A percentile compares a stretch with the other conserved stretches of the same genome.
phyloP scores from a whole-genome alignment of 495 filamentous ascomycete genomes.

The Halenospora varia region DNA sequence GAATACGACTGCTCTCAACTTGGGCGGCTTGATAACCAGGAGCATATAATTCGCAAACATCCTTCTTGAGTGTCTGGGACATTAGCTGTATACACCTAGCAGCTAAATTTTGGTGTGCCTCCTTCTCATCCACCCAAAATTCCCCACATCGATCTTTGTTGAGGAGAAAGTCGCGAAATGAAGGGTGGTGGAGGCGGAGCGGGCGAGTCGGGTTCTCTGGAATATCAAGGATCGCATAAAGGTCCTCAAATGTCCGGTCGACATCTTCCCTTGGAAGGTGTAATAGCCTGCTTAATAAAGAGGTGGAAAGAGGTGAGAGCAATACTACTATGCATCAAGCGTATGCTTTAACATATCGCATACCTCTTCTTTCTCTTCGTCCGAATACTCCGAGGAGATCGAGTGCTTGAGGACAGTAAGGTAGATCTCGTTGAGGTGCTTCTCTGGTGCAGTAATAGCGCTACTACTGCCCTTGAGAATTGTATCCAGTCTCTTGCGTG shows the following conservation, averaged over 20 bases:
- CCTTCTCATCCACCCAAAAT: slow-evolving; percentile 38
- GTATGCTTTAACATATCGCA: slow-evolving; percentile 5
- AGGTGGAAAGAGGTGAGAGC: not conserved
- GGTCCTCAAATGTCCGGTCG: slow-evolving; percentile 20
- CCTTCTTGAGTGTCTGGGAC: slow-evolving; percentile 25
- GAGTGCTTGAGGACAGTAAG: slow-evolving; percentile 4
- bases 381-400: slow-evolving; percentile 4
- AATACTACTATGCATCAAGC: slow-evolving; percentile 1
- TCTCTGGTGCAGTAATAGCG: not conserved
- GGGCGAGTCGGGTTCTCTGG: slow-evolving; percentile 22
- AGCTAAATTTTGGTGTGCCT: slow-evolving; percentile 30
- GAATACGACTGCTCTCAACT: not conserved
- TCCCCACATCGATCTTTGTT: slow-evolving; percentile 28
- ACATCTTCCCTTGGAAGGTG: slow-evolving; percentile 9
- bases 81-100: slow-evolving; percentile 33
- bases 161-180: slow-evolving; percentile 48
- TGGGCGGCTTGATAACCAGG: slow-evolving; percentile 19
- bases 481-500: not conserved
- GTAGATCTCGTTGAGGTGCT: slow-evolving; percentile 12
- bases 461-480: not conserved
- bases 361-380: slow-evolving; percentile 5
- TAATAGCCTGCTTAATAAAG: not conserved
- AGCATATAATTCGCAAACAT: slow-evolving; percentile 33
- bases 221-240: slow-evolving; percentile 34
- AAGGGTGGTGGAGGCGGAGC: slow-evolving; percentile 40